phyloP scores from a whole-genome alignment of 257 asterid genomes.

The Scutellaria minor region DNA sequence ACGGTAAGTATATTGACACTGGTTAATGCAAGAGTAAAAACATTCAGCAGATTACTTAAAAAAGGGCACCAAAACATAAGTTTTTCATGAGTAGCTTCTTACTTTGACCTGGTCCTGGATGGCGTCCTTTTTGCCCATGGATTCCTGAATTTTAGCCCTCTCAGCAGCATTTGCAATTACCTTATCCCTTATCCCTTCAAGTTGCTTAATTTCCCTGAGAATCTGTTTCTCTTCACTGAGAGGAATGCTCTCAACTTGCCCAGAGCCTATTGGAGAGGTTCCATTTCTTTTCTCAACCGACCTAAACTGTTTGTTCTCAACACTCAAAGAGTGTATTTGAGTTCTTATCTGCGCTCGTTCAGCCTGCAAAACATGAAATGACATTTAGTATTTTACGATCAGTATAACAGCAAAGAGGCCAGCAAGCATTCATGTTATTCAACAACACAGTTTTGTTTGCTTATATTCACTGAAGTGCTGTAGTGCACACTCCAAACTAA shows the following conservation, averaged over 20 bases:
- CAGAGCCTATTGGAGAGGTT: constrained; percentile 77
- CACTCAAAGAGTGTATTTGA: constrained; percentile 59
- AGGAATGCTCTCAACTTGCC: constrained; percentile 85
- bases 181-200: constrained; percentile 73
- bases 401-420: background rate
- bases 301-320: constrained; percentile 72
- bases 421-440: too few species aligned
- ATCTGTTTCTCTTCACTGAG: too few species aligned
- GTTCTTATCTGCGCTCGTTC: constrained; percentile 60
- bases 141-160: constrained; percentile 76
- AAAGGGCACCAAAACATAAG: constrained; percentile 5
- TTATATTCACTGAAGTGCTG: background rate
- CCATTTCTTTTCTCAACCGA: constrained; percentile 68
- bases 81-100: constrained; percentile 37
- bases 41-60: background rate
- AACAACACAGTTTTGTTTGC: too few species aligned
- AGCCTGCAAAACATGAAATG: constrained; percentile 53
- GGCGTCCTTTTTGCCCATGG: constrained; percentile 75
- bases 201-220: constrained; percentile 82
- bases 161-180: constrained; percentile 75
- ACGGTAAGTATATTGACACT: constrained; percentile 1
- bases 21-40: constrained; percentile 21
- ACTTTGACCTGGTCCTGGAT: constrained; percentile 93
- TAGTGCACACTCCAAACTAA: background rate
- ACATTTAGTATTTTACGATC: background rate